A percentile compares a stretch with the other conserved stretches of the same genome.
Evolutionary conservation across 1,139 yeast genomes (phyloP).

Genomic region (Petasospora rhodanensis): DNA sequence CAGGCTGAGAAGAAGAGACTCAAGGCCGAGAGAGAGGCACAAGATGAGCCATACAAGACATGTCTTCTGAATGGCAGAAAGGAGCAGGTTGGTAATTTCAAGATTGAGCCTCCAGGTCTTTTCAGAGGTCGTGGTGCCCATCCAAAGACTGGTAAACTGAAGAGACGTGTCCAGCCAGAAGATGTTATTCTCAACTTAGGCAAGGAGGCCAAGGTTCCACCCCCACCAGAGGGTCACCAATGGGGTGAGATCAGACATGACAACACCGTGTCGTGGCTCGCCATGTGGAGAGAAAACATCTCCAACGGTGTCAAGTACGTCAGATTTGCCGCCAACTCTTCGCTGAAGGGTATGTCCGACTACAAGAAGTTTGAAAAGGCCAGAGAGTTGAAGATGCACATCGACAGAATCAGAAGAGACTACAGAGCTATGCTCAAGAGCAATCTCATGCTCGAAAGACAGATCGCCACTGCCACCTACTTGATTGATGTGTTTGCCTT

Average conservation of each 20-base stretch:
- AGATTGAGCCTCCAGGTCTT: slow-evolving; percentile 94
- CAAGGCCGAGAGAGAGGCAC: slow-evolving; percentile 65
- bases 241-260: slow-evolving; percentile 94
- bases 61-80: slow-evolving; percentile 83
- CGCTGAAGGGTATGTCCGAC: slow-evolving; percentile 88
- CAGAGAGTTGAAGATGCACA: slow-evolving; percentile 69
- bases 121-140: slow-evolving; percentile 97
- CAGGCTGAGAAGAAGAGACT: slow-evolving; percentile 68
- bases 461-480: slow-evolving; percentile 91
- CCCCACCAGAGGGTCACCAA: slow-evolving; percentile 78
- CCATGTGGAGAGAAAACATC: slow-evolving; percentile 95
- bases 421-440: slow-evolving; percentile 69
- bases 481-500: slow-evolving; percentile 91
- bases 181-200: slow-evolving; percentile 84
- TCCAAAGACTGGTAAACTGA: slow-evolving; percentile 89
- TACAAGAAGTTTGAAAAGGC: slow-evolving; percentile 92
- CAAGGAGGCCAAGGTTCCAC: slow-evolving; percentile 66
- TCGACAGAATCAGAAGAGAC: slow-evolving; percentile 70
- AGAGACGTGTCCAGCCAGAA: slow-evolving; percentile 81
- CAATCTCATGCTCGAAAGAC: slow-evolving; percentile 78
- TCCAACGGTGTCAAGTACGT: slow-evolving; percentile 83
- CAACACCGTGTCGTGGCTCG: slow-evolving; percentile 90
- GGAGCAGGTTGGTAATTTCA: slow-evolving; percentile 89
- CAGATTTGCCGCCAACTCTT: slow-evolving; percentile 85
- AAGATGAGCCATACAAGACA: slow-evolving; percentile 77